Base-by-base conservation (phyloP, 345 rosid genomes). In the Orychophragmus violaceus region DNA sequence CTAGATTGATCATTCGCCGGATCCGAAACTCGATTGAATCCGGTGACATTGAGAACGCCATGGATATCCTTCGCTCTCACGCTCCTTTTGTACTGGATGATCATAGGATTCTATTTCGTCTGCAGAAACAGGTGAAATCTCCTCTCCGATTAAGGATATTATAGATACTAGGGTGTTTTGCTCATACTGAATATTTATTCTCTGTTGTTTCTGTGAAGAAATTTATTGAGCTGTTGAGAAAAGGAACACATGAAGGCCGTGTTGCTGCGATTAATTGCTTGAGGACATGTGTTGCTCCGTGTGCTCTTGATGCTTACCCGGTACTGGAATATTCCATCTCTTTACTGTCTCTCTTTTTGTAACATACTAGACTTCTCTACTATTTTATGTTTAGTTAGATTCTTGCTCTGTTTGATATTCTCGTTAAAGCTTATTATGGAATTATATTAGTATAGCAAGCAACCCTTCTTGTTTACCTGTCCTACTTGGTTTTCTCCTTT, bases 221-320 rank as follows among this genome's bases (percentile, higher is more conserved):
- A 86, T 90, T 90, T 76, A 83, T 93, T 68, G 98, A 93, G 83
- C 74, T 93, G 37, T 61, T 93, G 81, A 83, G 97, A 75, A 82
- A 73, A 80, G 97, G 97, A 62, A 85, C 86, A 2, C 37, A 62
- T 4, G 85, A 90, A 73, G 95, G 76, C 45, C 80, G 87, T 42
- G 76, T 75, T 60, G 80, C 82, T 50, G 97, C 97, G 10, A 86
- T 93, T 77, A 66, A 56, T 63, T 90, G 90, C 83, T 77, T 84
- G 69, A 85, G 97, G 81, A 90, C 81, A 14, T 79, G 69, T 70
- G 90, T 93, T 68, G 97, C 97, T 58, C 98, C 98, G 3, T 93
- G 87, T 82, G 98, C 98, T 64, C 96, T 93, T 59, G 87, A 90
- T 77, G 98, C 97, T 19, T 93, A 93, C 79, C 97, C 97, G 78